phyloP scores from a whole-genome alignment of 768 basidiomycete species.

The Serendipita sp. region DNA sequence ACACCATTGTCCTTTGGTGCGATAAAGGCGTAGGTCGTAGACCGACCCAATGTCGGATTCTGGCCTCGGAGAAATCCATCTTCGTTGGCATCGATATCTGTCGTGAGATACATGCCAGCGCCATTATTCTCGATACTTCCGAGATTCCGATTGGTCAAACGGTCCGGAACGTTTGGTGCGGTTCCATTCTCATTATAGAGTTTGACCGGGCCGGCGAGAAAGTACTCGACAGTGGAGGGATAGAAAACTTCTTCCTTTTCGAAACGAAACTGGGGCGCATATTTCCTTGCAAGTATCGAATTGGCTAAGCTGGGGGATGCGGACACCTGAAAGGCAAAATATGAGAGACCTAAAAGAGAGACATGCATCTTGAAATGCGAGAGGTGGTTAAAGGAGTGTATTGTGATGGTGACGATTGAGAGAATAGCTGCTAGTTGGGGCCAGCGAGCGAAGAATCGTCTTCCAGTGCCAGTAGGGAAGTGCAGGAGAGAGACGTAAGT shows the following conservation, averaged over 20 bases:
- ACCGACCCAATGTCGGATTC: not conserved
- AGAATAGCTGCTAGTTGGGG: too few species aligned
- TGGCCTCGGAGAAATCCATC: conserved; percentile 7
- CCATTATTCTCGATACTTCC: not conserved
- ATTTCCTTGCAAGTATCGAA: conserved; percentile 4
- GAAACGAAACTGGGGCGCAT: conserved; percentile 7
- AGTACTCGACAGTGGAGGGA: conserved; percentile 7
- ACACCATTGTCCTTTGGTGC: conserved; percentile 8
- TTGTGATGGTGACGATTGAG: too few species aligned
- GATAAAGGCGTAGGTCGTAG: conserved; percentile 6
- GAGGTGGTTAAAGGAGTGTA: too few species aligned
- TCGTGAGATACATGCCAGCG: not conserved
- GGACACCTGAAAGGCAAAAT: too few species aligned
- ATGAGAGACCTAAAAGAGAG: too few species aligned
- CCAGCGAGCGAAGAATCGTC: too few species aligned
- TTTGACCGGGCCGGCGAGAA: conserved; percentile 5
- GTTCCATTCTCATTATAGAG: not conserved
- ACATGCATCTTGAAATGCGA: too few species aligned
- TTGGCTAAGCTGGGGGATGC: too few species aligned
- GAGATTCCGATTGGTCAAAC: not conserved
- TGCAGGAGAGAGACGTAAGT: too few species aligned
- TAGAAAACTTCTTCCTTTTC: conserved; percentile 7
- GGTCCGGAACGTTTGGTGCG: not conserved
- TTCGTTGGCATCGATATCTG: not conserved
- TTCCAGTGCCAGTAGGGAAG: too few species aligned